These are phyloP conservation scores for Parsonsia alboflavescens DNA, from an alignment of 257 asterid species.

Conservation along the genomic window DNA sequence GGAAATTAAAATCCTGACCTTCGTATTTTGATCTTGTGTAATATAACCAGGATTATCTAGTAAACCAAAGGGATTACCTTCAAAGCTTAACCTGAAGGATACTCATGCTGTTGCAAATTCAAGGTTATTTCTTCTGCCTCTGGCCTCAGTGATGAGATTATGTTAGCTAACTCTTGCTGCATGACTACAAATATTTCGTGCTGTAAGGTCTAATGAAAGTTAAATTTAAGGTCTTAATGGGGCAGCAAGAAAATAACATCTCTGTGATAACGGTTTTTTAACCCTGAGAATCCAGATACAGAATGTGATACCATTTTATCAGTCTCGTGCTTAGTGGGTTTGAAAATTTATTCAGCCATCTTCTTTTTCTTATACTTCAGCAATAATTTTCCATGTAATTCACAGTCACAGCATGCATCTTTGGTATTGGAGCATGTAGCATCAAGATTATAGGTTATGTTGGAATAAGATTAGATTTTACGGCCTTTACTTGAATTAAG, in stretches of 20 bases:
- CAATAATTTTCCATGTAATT: background rate
- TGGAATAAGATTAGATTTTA: background rate
- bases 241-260: background rate
- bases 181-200: background rate
- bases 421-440: background rate
- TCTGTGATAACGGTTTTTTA: background rate
- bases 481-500: background rate
- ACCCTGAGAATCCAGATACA: too few relatives aligned
- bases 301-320: background rate
- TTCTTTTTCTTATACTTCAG: background rate
- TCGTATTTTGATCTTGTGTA: slow-evolving; percentile 2
- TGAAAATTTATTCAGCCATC: background rate
- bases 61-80: slow-evolving; percentile 29
- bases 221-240: background rate
- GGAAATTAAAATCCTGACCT: background rate
- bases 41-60: slow-evolving; percentile 55
- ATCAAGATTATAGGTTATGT: background rate
- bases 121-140: slow-evolving; percentile 41
- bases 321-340: background rate
- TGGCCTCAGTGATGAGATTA: background rate
- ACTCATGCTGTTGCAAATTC: slow-evolving; percentile 24
- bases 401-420: background rate
- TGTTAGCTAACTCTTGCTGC: background rate
- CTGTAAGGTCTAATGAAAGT: too few relatives aligned
- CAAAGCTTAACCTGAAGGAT: slow-evolving; percentile 46